Base-by-base conservation (phyloP, 306 rosid species). In the Citrullus mucosospermus region DNA sequence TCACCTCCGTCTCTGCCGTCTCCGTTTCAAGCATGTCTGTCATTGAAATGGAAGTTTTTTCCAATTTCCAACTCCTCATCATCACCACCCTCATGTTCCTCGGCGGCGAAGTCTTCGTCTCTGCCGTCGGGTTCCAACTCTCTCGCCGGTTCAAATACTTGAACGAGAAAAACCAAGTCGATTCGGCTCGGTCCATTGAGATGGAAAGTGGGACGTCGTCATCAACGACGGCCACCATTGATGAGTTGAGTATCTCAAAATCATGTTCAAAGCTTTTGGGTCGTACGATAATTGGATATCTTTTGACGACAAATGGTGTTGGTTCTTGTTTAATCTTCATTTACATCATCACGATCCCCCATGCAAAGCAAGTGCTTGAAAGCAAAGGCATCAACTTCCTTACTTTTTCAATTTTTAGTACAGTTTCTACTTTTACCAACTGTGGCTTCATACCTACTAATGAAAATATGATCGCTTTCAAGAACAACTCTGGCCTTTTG, bases 381-480 rank as follows among this genome's bases (percentile, higher is more conserved):
- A 69, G 1, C 11, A 69, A 69, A 44, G 75, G 75, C 75, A n/a
- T 69, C 16, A 69, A 82, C 2, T 17, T 79, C 22, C 22, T 2
- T 46, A 94, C 93, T 16, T 94, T 92, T 71, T 85, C 95, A 6
- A 10, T 88, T 15, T 90, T 90, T 67, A 81, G 85, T 11, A 16
- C 86, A 25, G 90, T 89, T 71, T 91, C 98, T 5, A 78, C 89
- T n/a, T 86, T 94, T 39, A 74, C 96, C 3, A 90, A 81, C 6
- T 88, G 94, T 39, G 98, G 97, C 6, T 93, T 82, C 74, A 14
- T 91, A 22, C 97, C 97, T 12, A 90, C 94, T 0, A 93, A 93
- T n/a, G 96, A 93, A 82, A 91, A 89, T 74, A 84, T 93, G 93
- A 83, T 87, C 1, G 80, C 88, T 30, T 93, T 93, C 88, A 93